Evolutionary conservation across 2,329 filamentous ascomycete genomes (phyloP), one percentile per base, ranked within the genome.

Genomic region (Stachybotrys echinatus): DNA sequence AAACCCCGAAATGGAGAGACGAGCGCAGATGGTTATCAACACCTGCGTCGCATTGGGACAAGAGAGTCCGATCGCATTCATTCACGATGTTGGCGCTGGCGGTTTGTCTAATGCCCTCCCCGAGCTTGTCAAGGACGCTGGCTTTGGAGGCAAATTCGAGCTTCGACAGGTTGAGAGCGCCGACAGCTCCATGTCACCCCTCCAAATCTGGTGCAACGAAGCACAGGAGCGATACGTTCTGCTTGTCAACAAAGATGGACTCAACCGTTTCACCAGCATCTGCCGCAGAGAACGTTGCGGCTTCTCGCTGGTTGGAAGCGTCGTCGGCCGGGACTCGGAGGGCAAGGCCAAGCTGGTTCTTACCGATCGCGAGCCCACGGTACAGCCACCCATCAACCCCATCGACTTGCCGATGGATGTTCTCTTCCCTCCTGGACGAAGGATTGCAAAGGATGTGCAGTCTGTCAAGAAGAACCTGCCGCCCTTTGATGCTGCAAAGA

Each of bases 161-260:
- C 79, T 99, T n/a, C 85, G 94, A 55, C 89, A 97, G 62, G 80
- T 99, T 37, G 91, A 96, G 65, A 96, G 83, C 65, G 88, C 89
- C 2, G 94, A 97, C 68, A 83, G 79, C 55, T 87, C 89, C 64
- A 92, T 99, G 88, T 96, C 89, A 62, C 94, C 94, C 19, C 81
- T 99, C 51, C 89, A 97, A 65, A 96, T 99, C 44, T 97, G 92
- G 92, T 96, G 94, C 69, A 95, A 92, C 60, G 92, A 97, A 67
- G 90, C 94, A 0, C 94, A 99, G 66, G 94, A 99, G 70, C 81
- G 94, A 66, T 99, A 99, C 61, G 94, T 99, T 7, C 75, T 99
- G 60, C 85, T 95, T 8, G 84, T 99, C 54, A 90, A 92, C 53
- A 81, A 83, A 47, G 86, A 94, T 19, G 79, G 84, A 48, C 80